Base-by-base conservation (phyloP, 2,329 filamentous ascomycete genomes). In the Neopestalotiopsis sp. region DNA sequence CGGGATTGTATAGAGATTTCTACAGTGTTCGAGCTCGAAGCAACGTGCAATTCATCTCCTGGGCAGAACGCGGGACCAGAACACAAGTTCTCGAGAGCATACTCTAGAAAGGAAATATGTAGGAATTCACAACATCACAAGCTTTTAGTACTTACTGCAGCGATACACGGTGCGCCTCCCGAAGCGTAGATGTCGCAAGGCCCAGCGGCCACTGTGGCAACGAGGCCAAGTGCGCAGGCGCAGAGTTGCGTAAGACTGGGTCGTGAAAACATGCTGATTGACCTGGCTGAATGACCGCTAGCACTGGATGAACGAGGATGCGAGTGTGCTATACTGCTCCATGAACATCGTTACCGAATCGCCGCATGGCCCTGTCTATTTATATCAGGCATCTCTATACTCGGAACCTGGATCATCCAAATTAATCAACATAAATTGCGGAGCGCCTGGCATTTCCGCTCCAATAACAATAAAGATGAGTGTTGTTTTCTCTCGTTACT, bases 161-260 rank as follows among this genome's bases (percentile, higher is more conserved):
- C 89, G 12, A 91, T 79, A 73, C 89, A 91, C n/a, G 89, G 87
- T 1, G 88, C 90, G 65, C 84, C 83, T 0, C 87, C 89, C 0
- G 83, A 81, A 1, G 83, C 75, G 78, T 91, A 91, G 70, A 91
- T 83, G 70, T 91, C 89, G 73, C 89, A 91, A 9, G 89, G 89
- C 13, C 83, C 88, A 53, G 88, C 87, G 20, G 80, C 75, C 56
- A 82, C 85, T n/a, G 62, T 65, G 62, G 63, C 63, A 66, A 76
- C 72, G 20, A 85, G 75, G 28, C 77, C 75, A 24, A 83, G 64
- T 66, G 78, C 75, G 12, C 81, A 59, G 53, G 72, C 65, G 3
- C 49, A 10, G 2, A 57, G 3, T 20, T 56, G 56, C 53, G 30
- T 45, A 57, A 69, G 56, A 56, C 57, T 67, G 56, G 61, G 28